Evolutionary conservation across 2,329 filamentous ascomycete species (phyloP).

Genomic region (Calonectria honghensis): DNA sequence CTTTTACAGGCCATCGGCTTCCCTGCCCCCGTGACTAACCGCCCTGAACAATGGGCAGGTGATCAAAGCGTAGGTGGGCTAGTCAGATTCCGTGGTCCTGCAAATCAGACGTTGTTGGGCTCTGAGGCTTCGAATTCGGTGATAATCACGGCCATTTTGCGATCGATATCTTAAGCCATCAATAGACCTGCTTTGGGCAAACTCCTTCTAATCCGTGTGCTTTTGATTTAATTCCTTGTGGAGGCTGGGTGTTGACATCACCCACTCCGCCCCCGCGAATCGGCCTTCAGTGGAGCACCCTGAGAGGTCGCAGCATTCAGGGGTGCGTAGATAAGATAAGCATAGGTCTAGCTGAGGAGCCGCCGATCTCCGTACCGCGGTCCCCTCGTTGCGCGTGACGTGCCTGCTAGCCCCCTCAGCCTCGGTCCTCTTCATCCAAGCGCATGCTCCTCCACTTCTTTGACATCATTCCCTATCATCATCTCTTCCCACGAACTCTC

Average conservation of each 20-base stretch:
- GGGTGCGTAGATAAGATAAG: constrained; percentile 25
- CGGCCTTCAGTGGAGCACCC: background rate
- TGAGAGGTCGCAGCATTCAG: background rate
- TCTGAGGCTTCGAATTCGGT: background rate
- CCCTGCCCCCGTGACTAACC: background rate
- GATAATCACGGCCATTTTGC: background rate
- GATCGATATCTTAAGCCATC: background rate
- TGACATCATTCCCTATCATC: background rate
- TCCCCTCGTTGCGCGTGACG: constrained; percentile 32
- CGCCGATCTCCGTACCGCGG: constrained; percentile 1
- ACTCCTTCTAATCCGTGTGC: background rate
- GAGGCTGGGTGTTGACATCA: background rate
- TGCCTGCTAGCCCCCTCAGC: constrained; percentile 26
- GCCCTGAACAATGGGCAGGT: background rate
- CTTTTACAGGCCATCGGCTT: background rate
- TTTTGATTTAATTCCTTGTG: background rate
- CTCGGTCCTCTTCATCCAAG: constrained; percentile 18
- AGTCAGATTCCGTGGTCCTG: constrained; percentile 5
- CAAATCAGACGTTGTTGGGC: constrained; percentile 6
- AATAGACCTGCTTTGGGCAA: background rate
- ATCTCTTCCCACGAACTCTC: background rate
- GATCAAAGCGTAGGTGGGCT: constrained; percentile 26
- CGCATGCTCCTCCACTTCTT: background rate
- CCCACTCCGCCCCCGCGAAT: background rate
- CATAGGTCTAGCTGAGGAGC: background rate